Evolutionary conservation across 1,139 yeast genomes (phyloP).

Genomic region (Nakaseomyces uthaithaninus): DNA sequence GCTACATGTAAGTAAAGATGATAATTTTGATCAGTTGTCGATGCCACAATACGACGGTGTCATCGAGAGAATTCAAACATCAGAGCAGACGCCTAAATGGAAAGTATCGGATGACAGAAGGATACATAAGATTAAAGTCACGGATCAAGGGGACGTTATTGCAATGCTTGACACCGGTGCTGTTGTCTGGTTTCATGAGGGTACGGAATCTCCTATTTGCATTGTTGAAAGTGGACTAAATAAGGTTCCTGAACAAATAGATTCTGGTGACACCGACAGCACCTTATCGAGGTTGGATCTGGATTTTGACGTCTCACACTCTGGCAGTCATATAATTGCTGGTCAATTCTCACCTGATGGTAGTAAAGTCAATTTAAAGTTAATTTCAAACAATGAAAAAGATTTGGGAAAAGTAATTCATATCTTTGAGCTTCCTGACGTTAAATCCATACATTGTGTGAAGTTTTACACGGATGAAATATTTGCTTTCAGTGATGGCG

Average conservation of each 20-base stretch:
- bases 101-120: slow-evolving; percentile 23
- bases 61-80: slow-evolving; percentile 11
- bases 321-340: slow-evolving; percentile 9
- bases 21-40: not conserved
- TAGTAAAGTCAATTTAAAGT: slow-evolving; percentile 17
- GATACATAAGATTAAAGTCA: slow-evolving; percentile 15
- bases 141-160: slow-evolving; percentile 17
- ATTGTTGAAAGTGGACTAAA: slow-evolving; percentile 3
- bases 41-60: slow-evolving; percentile 6
- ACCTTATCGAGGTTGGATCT: slow-evolving; percentile 16
- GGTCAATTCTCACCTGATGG: slow-evolving; percentile 9
- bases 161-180: slow-evolving; percentile 26
- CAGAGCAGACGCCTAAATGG: slow-evolving; percentile 21
- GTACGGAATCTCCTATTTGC: slow-evolving; percentile 19
- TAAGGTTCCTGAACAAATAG: slow-evolving; percentile 1
- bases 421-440: slow-evolving; percentile 15
- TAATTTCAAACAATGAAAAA: slow-evolving; percentile 21
- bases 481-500: slow-evolving; percentile 23
- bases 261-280: slow-evolving; percentile 1
- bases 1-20: slow-evolving; percentile 10
- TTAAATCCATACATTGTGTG: slow-evolving; percentile 17
- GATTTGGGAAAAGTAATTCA: slow-evolving; percentile 21
- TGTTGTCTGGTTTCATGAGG: slow-evolving; percentile 28
- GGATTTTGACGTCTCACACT: slow-evolving; percentile 14
- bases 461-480: slow-evolving; percentile 22